Base-by-base conservation (phyloP, 129 eudicot species). In the Calendula officinalis region DNA sequence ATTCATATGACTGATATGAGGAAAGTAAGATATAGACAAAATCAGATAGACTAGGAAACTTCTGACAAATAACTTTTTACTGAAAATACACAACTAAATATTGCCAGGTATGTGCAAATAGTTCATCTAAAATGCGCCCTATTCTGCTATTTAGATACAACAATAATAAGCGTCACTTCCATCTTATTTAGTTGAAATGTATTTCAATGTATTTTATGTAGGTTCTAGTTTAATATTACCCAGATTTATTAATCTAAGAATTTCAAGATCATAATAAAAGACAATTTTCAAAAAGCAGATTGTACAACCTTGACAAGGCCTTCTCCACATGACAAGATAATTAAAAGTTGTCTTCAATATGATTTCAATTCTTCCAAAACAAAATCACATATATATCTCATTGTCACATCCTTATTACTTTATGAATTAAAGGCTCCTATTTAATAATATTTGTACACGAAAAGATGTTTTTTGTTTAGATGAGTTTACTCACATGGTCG, bases 391-490 rank as follows among this genome's bases (percentile, higher is more conserved):
- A 67, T 67, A 67, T 67, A 42, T 43, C 12, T 42, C 55, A 5
- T 54, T 41, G 64, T 68, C 64, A 55, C 73, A 32, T 68, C 64
- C 63, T 67, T 63, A 8, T 60, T 12, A 67, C 40, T 45, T 69
- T 69, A 45, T 15, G 33, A 53, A 67, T 52, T 54, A 3, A 53
- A 54, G 8, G 8, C 41, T 36, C 32, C 14, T 36, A 46, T 58
- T 58, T 46, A 40, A 33, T 43, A 6, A 43, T 33, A 68, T 36
- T 10, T 69, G 47, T 57, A 37, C n/a, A 37, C 22, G 57, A 46
- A 58, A 69, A 46, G 74, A 59, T 57, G 50, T 17, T 45, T 67
- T 53, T 53, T 53, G 53, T 67, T 39, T 67, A 40, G 33, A 30
- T 53, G 27, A 52, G 52, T 12, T 51, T 52, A 66, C 48, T 27